Base-by-base conservation (phyloP, 768 basidiomycete species). In the Tylopilus plumbeoviolaceoides region DNA sequence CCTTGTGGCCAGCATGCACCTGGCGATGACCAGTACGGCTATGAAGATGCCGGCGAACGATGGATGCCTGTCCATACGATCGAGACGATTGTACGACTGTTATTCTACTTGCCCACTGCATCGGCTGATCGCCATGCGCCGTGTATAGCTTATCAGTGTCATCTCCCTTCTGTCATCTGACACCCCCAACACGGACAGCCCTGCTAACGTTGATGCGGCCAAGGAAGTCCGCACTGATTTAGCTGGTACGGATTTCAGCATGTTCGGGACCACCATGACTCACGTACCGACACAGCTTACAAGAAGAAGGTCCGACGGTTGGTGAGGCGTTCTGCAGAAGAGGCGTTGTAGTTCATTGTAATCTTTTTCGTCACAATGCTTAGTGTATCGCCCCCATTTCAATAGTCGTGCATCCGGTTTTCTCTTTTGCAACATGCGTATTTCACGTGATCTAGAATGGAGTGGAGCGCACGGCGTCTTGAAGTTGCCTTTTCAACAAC, bases 41-140 rank as follows among this genome's bases (percentile, higher is more conserved):
- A 95, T 63, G 97, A 99, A 69, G 91, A 95, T 62, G 93, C 97
- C 2, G 88, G 91, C 41, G 97, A 99, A 74, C 75, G 97, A 56
- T 99, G 97, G 97, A 75, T 95, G 77, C 97, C 97, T 4, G 93
- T 99, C 43, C 97, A 99, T 68, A 89, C 90, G 1, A 88, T 98
- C 31, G 94, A 98, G 75, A 92, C 93, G 6, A 98, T 99, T 58
- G 95, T 98, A 60, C 67, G 78, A 70, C 18, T 8, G 15, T 27
- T 35, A 54, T 44, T 17, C 15, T n/a, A n/a, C n/a, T n/a, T n/a
- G n/a, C 4, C n/a, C 10, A 21, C 21, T 2, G 28, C 18, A 9
- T 14, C 15, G 4, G 27, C 51, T 57, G 35, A 64, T 21, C 23
- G 12, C 33, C 25, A 7, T 48, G 40, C n/a, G 11, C 47, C 45